Base-by-base conservation (phyloP, 2,329 filamentous ascomycete genomes). In the Nannizzia gypsea region DNA sequence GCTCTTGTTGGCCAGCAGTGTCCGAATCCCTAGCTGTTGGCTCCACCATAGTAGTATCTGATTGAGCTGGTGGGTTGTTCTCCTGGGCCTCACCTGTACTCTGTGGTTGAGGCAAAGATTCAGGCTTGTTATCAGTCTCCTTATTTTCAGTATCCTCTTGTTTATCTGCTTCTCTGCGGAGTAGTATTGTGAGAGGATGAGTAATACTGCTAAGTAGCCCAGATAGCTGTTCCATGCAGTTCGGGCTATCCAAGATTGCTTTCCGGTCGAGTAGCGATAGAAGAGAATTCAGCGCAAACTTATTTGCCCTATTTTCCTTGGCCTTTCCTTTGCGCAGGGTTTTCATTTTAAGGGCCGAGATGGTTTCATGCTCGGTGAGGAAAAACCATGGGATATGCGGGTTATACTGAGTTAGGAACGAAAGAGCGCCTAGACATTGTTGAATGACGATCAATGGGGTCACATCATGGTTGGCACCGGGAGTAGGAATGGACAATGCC, bases 401-500 rank as follows among this genome's bases (percentile, higher is more conserved):
- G 67, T 95, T 96, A 72, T 88, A 88, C 63, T 86, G 83, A 13
- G 88, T 90, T 22, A 99, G 80, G 67, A 90, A 90, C 48, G 88
- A 88, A 9, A 99, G 80, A 1, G 93, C 84, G 64, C 88, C 86
- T 40, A 99, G 80, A 68, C 93, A 97, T 72, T 99, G 95, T 71
- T 97, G 92, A 6, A 97, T 90, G 58, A 99, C 89, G 77, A 96
- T 84, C 46, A 97, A 81, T 11, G 95, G 95, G 3, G 93, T 97
- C 46, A 95, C 88, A 68, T 97, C 93, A 3, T 88, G 88, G 71
- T 85, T 90, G 56, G 85, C 83, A 69, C 66, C 75, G 69, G 67
- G 76, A 63, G 69, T 72, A 73, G 79, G 79, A 38, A 83, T 82
- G 9, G 88, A 88, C 59, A 86, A 76, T 55, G 84, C 86, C 63